phyloP scores from a whole-genome alignment of 441 rosid species.

The Syzygium syzygioides region DNA sequence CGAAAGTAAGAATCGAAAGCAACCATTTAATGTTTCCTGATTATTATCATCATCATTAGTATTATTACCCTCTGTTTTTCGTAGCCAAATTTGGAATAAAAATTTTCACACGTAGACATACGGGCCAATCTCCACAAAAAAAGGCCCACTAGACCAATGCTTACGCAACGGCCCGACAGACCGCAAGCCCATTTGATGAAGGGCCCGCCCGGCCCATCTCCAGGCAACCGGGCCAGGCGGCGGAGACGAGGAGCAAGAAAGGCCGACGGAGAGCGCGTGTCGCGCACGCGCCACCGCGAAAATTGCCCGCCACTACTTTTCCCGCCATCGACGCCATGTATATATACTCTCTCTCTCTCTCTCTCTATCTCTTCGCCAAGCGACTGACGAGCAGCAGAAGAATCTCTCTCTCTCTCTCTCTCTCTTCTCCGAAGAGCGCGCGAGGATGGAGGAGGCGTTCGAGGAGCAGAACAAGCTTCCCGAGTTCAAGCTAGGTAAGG shows the following conservation, averaged over 20 bases:
- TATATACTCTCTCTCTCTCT: neutral
- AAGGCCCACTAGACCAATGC: neutral
- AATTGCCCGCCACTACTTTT: conserved; percentile 43
- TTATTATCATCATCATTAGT: neutral
- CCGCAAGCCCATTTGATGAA: neutral
- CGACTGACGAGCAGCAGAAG: neutral
- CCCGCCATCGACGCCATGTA: conserved; percentile 48
- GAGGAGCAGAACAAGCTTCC: conserved; percentile 76
- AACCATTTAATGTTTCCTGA: neutral
- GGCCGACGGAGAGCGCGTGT: conserved; percentile 6
- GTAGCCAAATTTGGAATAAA: neutral
- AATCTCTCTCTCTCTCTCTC: neutral
- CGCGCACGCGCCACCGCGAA: conserved; percentile 34
- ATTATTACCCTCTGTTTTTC: neutral
- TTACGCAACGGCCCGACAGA: neutral
- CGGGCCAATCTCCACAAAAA: neutral
- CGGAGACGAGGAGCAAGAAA: neutral
- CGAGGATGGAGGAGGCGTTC: conserved; percentile 44
- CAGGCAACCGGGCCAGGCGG: neutral
- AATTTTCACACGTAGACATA: neutral
- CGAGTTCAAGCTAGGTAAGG: conserved; percentile 87
- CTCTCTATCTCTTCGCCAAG: neutral
- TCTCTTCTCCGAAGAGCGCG: neutral
- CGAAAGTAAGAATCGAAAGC: neutral
- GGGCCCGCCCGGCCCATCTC: neutral